Evolutionary conservation across 225 moss, liverwort and hornwort genomes (phyloP), one percentile per base, ranked within the genome.

Genomic region (Polytrichum formosum): DNA sequence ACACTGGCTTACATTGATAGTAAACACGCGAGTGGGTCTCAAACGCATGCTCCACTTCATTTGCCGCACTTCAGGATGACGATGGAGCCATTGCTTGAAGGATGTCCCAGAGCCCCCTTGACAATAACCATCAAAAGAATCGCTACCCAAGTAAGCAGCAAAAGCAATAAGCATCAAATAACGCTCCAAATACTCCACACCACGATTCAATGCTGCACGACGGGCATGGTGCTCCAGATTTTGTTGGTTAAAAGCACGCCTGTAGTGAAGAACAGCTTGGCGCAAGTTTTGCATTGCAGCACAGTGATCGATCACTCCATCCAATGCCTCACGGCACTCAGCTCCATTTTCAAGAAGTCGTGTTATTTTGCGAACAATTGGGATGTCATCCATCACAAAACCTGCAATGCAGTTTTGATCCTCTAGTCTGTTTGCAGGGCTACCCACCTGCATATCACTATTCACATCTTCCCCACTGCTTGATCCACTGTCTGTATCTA

Each of bases 31-130:
- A 58, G 90, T 87, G 75, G 98, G 98, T 84, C 98, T 88, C 77
- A 99, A 82, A 59, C 98, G 86, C 98, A 99, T 99, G 74, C 92
- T 93, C 98, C 98, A 99, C 76, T 99, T 99, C 94, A 99, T 94
- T 79, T 94, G 98, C 78, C 92, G 83, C 63, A 99, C 98, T 91
- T 99, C 98, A 64, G 98, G 98, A 73, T 90, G 94, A 69, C 94
- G 94, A 72, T 91, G 92, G 72, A 99, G 86, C 98, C 98, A 99
- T 54, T 91, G 80, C 75, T 99, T 99, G 67, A 99, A 99, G 59
- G 92, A 61, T 72, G 84, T 79, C 74, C 88, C 88, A 75, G 90
- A 84, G 75, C 84, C 94, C 73, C 82, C 77, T 79, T 87, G 84
- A 68, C 90, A 91, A 65, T 90, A 99, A 78, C 92, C 92, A 83